These are phyloP conservation scores for Alternaria hordeiaustralica DNA, from an alignment of 2,329 filamentous ascomycete genomes.

Conservation along the genomic window DNA sequence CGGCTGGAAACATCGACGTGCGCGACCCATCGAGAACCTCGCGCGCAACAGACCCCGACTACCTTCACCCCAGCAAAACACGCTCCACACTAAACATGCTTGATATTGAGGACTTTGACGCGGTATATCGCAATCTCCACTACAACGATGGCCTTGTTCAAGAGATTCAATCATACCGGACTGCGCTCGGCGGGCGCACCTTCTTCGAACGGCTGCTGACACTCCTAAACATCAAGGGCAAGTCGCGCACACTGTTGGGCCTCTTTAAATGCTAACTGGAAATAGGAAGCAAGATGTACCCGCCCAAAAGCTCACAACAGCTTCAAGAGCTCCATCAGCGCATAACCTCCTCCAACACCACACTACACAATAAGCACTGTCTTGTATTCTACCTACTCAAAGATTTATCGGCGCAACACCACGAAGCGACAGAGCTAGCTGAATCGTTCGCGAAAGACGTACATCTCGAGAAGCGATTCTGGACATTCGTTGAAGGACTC, in stretches of 20 bases:
- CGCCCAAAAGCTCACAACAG: constrained; percentile 71
- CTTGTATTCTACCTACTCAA: constrained; percentile 84
- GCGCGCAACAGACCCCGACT: constrained; percentile 10
- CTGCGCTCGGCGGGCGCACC: constrained; percentile 70
- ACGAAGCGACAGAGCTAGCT: constrained; percentile 58
- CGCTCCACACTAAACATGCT: constrained; percentile 55
- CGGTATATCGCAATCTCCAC: constrained; percentile 63
- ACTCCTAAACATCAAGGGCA: constrained; percentile 74
- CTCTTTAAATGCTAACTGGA: neutral
- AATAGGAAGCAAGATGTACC: constrained; percentile 70
- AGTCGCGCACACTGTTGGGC: constrained; percentile 11
- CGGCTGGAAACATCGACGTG: neutral
- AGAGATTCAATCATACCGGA: constrained; percentile 71
- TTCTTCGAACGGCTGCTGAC: constrained; percentile 82
- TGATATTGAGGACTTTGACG: constrained; percentile 70
- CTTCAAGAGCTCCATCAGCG: constrained; percentile 73
- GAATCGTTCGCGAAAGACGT: constrained; percentile 67
- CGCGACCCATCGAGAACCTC: constrained; percentile 10
- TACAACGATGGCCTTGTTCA: constrained; percentile 49
- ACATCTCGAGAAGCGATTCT: constrained; percentile 76
- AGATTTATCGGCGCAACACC: constrained; percentile 65
- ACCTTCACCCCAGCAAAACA: neutral
- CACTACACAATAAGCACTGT: constrained; percentile 79
- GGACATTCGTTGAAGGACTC: constrained; percentile 80
- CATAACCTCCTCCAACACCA: constrained; percentile 69